Evolutionary conservation across 2,329 filamentous ascomycete genomes (phyloP).

Genomic region (Pseudogymnoascus sp.): DNA sequence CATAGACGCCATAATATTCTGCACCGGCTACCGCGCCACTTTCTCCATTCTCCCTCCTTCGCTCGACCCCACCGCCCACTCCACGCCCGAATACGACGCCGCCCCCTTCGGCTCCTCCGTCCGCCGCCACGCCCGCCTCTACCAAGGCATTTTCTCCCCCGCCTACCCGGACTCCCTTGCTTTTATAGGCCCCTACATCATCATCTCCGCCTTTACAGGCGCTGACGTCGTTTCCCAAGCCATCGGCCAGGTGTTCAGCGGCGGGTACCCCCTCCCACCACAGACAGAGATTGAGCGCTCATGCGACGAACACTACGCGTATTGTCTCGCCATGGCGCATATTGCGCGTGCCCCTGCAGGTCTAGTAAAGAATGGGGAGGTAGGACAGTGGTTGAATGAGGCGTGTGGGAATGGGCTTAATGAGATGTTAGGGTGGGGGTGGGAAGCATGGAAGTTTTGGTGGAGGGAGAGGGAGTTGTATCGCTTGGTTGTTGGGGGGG

Average conservation of each 20-base stretch:
- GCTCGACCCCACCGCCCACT: conserved; percentile 17
- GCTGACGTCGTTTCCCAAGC: conserved; percentile 40
- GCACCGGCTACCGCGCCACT: conserved; percentile 30
- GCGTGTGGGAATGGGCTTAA: conserved; percentile 35
- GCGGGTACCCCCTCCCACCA: conserved; percentile 32
- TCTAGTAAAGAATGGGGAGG: conserved; percentile 24
- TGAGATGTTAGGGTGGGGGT: conserved; percentile 36
- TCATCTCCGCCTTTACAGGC: conserved; percentile 25
- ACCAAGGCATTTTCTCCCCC: conserved; percentile 39
- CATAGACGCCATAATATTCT: conserved; percentile 31
- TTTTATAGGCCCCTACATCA: conserved; percentile 33
- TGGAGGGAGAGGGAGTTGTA: conserved; percentile 31
- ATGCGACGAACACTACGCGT: conserved; percentile 30
- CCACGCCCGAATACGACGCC: conserved; percentile 17
- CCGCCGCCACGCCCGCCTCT: conserved; percentile 32
- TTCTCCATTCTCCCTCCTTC: conserved; percentile 19
- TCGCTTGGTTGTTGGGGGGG: conserved; percentile 32
- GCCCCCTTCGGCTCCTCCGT: conserved; percentile 22
- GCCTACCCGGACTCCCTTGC: conserved; percentile 38
- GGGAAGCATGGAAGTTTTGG: conserved; percentile 37
- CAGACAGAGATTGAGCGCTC: conserved; percentile 31
- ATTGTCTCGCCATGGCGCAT: conserved; percentile 32
- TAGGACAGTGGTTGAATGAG: conserved; percentile 32
- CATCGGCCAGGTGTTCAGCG: conserved; percentile 38
- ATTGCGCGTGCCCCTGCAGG: conserved; percentile 31